Evolutionary conservation across 2,329 filamentous ascomycete species (phyloP).

Genomic region (Cryphonectria naterciae): DNA sequence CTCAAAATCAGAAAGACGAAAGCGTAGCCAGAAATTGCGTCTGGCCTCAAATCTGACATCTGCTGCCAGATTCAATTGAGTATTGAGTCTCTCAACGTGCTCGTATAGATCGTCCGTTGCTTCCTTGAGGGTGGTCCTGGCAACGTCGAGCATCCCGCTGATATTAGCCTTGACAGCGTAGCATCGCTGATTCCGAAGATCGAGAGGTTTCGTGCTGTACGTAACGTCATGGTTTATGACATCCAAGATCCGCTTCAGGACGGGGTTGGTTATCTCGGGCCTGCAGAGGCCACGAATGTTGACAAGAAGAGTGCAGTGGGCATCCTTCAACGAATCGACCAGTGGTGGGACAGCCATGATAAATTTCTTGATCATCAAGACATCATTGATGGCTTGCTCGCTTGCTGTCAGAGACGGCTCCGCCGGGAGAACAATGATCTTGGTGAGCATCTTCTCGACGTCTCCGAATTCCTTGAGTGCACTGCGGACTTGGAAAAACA

Average conservation of each 20-base stretch:
- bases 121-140: conserved; percentile 88
- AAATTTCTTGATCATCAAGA: conserved; percentile 86
- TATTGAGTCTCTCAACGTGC: conserved; percentile 63
- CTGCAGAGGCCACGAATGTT: conserved; percentile 73
- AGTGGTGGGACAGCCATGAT: conserved; percentile 69
- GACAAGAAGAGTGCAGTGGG: conserved; percentile 65
- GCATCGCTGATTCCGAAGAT: conserved; percentile 79
- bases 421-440: conserved; percentile 78
- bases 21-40: conserved; percentile 78
- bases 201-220: conserved; percentile 78
- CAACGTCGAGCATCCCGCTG: conserved; percentile 85
- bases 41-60: conserved; percentile 76
- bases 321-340: conserved; percentile 68
- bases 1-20: conserved; percentile 67
- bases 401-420: conserved; percentile 68
- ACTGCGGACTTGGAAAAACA: conserved; percentile 77
- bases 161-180: conserved; percentile 65
- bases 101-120: conserved; percentile 69
- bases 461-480: conserved; percentile 78
- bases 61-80: conserved; percentile 65
- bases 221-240: conserved; percentile 81
- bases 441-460: conserved; percentile 77
- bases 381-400: conserved; percentile 82
- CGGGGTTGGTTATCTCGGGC: conserved; percentile 61
- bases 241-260: conserved; percentile 67